Base-by-base conservation (phyloP, 371 early-diverging fungal species). In the Mortierella sp. region DNA sequence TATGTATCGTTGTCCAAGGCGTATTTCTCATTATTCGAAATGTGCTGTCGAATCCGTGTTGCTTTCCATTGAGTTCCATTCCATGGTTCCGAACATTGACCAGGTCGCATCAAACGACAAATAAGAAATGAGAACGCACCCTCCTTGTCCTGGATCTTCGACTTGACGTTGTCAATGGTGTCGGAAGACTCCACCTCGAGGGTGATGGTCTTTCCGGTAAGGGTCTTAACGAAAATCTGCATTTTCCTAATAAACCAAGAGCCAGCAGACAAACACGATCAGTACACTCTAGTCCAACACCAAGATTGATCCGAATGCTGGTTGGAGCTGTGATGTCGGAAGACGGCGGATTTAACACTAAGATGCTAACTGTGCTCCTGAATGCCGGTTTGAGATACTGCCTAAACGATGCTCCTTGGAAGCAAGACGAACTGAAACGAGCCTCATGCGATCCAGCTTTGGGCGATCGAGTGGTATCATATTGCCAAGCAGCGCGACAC, bases 71-170 rank as follows among this genome's bases (percentile, higher is more conserved):
- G n/a, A n/a, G n/a, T n/a, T n/a, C n/a, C n/a, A n/a, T n/a, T n/a
- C n/a, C n/a, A n/a, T n/a, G n/a, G n/a, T n/a, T n/a, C n/a, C n/a
- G n/a, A n/a, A n/a, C n/a, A n/a, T n/a, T n/a, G n/a, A n/a, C n/a
- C n/a, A n/a, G n/a, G n/a, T n/a, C n/a, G n/a, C n/a, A n/a, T n/a
- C n/a, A 47, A 46, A 28, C 11, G 31, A 66, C 24, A 31, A 34
- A 49, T 1, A 44, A 37, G 21, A 44, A 32, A 41, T 27, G 52
- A 43, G 21, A 54, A 70, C 70, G 70, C 64, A 66, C 96, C 96
- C 84, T 99, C 99, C 91, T 98, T 97, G 88, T 99, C 98, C 87
- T 99, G 98, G 67, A 99, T 99, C 90, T 98, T 99, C 64, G 78
- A 71, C 89, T 99, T 99, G 79, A 99, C 97, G 68, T 95, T 94